phyloP scores from a whole-genome alignment of 495 filamentous ascomycete genomes.

The Entonaema liquescens region DNA sequence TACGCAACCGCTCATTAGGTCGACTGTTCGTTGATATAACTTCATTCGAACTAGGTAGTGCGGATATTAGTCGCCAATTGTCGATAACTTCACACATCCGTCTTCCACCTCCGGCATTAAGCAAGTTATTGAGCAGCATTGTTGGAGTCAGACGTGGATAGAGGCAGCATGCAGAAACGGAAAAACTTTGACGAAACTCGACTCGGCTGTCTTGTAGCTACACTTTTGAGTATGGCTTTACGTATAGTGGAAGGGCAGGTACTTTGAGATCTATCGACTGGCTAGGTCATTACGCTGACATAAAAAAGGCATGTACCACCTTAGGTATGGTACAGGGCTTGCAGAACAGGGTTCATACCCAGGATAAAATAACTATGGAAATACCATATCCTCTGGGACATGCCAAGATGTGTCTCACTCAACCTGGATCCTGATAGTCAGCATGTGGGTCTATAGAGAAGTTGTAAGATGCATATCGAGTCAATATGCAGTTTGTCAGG shows the following conservation, averaged over 20 bases:
- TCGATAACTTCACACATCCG: conserved; percentile 45
- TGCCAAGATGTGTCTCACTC: not conserved
- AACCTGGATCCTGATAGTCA: not conserved
- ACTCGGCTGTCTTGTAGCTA: not conserved
- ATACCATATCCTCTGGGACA: not conserved
- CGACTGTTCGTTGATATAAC: too few relatives aligned
- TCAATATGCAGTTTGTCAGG: too few relatives aligned
- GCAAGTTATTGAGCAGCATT: not conserved
- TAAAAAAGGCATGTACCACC: not conserved
- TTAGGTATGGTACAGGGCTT: not conserved
- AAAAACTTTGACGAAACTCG: not conserved
- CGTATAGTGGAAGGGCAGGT: not conserved
- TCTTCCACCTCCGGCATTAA: not conserved
- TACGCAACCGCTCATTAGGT: too few relatives aligned
- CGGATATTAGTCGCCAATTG: conserved; percentile 53
- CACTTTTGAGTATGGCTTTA: not conserved
- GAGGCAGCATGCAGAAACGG: not conserved
- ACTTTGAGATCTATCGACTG: not conserved
- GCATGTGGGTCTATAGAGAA: not conserved
- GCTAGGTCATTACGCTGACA: not conserved
- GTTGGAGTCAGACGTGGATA: not conserved
- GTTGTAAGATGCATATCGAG: not conserved
- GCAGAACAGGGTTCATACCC: not conserved
- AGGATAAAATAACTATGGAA: not conserved
- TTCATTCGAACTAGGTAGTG: too few relatives aligned